Evolutionary conservation across 2,329 filamentous ascomycete genomes (phyloP).

Genomic region (Exserohilum rostratum): DNA sequence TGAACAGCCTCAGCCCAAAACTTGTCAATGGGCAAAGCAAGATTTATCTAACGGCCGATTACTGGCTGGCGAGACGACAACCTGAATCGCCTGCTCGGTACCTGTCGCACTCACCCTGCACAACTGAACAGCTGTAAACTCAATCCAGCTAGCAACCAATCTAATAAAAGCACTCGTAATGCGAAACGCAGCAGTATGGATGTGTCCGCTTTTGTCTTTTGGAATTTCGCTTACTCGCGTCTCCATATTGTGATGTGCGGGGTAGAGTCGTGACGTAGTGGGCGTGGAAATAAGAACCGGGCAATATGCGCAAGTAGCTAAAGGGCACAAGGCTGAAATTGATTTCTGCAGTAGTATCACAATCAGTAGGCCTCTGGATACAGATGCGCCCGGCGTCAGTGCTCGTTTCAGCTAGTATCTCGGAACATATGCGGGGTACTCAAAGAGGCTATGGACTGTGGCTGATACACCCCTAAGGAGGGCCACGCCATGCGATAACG

Average conservation of each 20-base stretch:
- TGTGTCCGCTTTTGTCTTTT: no score
- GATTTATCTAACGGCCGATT: not conserved
- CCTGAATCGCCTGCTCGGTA: not conserved
- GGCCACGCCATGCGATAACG: not conserved
- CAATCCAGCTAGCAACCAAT: not conserved
- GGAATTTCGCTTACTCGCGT: not conserved
- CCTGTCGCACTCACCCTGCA: not conserved
- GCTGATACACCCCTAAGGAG: conserved; percentile 10
- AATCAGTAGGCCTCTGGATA: not conserved
- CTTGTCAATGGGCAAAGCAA: not conserved
- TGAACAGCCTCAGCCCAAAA: not conserved
- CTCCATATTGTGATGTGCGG: not conserved
- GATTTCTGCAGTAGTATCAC: not conserved
- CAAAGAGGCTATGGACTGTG: conserved; percentile 18
- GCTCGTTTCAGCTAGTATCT: conserved; percentile 9
- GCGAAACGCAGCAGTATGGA: no score
- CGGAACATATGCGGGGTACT: conserved; percentile 19
- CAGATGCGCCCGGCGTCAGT: conserved; percentile 10
- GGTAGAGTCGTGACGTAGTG: conserved; percentile 1
- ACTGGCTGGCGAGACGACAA: not conserved
- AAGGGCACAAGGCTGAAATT: not conserved
- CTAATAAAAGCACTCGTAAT: not conserved
- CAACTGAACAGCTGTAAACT: not conserved
- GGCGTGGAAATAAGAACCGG: not conserved
- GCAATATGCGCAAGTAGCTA: not conserved